phyloP scores from a whole-genome alignment of 2,329 filamentous ascomycete species.

The Diaporthe citrichinensis region DNA sequence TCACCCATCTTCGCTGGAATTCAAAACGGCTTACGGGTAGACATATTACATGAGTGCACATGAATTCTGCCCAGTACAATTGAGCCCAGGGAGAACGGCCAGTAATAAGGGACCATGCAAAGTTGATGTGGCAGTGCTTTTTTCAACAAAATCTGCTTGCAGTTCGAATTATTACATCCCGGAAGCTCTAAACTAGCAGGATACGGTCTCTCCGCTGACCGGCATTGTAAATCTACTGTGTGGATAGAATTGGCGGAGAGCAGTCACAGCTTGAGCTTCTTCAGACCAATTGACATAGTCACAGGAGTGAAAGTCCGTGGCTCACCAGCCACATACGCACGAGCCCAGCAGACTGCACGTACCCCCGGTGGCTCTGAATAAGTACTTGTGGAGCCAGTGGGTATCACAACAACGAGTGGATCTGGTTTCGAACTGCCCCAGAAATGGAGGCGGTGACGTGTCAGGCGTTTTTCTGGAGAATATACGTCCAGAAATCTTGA shows the following conservation, averaged over 20 bases:
- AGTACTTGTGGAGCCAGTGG: conserved; percentile 37
- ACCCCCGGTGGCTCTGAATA: conserved; percentile 34
- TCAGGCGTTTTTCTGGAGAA: conserved; percentile 7
- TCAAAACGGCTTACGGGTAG: background rate
- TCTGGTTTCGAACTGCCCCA: conserved; percentile 31
- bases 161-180: accelerated
- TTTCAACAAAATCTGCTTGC: background rate
- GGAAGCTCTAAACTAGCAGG: background rate
- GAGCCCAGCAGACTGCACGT: background rate
- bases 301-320: background rate
- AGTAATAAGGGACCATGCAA: background rate
- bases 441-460: conserved; percentile 36
- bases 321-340: conserved; percentile 2
- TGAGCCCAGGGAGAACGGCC: background rate
- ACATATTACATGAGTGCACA: background rate
- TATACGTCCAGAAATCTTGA: background rate
- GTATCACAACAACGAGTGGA: conserved; percentile 26
- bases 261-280: too few relatives aligned
- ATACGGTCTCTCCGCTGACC: background rate
- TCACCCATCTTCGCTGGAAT: too few relatives aligned
- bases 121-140: too few relatives aligned
- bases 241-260: background rate
- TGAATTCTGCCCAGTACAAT: background rate
- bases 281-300: background rate
- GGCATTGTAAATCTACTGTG: background rate